phyloP scores from a whole-genome alignment of 805 yeast genomes.

The Cyberlindnera mycetangii region DNA sequence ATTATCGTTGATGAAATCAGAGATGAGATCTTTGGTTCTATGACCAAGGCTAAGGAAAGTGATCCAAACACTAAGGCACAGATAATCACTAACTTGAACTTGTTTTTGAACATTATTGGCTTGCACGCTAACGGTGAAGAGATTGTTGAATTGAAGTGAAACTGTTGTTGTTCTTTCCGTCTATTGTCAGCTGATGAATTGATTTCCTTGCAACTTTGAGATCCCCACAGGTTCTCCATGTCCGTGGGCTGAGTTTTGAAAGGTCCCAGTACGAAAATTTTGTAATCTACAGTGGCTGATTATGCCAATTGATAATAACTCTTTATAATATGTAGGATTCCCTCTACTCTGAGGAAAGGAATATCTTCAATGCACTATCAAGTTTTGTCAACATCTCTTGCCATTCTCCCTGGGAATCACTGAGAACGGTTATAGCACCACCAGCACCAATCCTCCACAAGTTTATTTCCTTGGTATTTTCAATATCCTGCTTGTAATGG shows the following conservation, averaged over 20 bases:
- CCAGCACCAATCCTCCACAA: slow-evolving; percentile 95
- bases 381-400: slow-evolving; percentile 85
- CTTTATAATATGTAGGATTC: background rate
- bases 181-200: background rate
- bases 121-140: slow-evolving; percentile 87
- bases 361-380: slow-evolving; percentile 55
- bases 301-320: background rate
- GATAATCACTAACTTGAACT: slow-evolving; percentile 75
- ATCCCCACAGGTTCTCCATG: background rate
- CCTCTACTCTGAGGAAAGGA: background rate
- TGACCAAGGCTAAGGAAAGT: slow-evolving; percentile 64
- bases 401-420: slow-evolving; percentile 83
- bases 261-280: slow-evolving; percentile 4
- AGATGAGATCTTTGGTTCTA: slow-evolving; percentile 87
- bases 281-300: background rate
- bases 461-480: slow-evolving; percentile 26
- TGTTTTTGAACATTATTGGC: slow-evolving; percentile 96
- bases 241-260: slow-evolving; percentile 9
- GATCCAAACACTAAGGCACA: slow-evolving; percentile 44
- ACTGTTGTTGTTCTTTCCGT: background rate
- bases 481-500: slow-evolving; percentile 51
- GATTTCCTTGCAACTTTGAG: background rate
- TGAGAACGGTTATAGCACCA: slow-evolving; percentile 91
- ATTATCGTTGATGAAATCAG: slow-evolving; percentile 91
- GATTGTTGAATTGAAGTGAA: slow-evolving; percentile 68